Evolutionary conservation across 192 early-diverging fungal genomes (phyloP), one percentile per base, ranked within the genome.

Genomic region (Mortierella claussenii): DNA sequence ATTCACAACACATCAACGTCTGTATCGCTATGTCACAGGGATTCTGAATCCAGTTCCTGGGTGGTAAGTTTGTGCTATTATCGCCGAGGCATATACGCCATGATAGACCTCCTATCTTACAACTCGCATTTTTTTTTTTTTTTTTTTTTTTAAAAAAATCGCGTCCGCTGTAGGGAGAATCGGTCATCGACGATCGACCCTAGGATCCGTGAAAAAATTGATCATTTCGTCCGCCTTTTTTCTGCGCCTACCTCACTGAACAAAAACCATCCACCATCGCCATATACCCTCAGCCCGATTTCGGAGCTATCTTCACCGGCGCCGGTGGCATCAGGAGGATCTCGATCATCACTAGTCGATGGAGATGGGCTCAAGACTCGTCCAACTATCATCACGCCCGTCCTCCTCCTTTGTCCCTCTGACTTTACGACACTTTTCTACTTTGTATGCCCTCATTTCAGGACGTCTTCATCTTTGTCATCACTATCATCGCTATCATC

Each of bases 11-110:
- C 73, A 81, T 40, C 70, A 81, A 15, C 70, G 80, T 12, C 43
- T 81, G 5, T 81, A 81, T 34, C 64, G 70, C 34, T 69, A 81
- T 69, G 71, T 81, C 4, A 76, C 70, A 7, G 47, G 54, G 9
- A 69, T 75, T 18, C 32, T 74, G 21, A 75, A 78, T 23, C 65
- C 73, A 21, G 71, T 78, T 2, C 80, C 80, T 11, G 73, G 66
- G 50, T 78, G 80, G 80, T 81, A 65, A 44, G 60, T 54, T n/a
- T n/a, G n/a, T n/a, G n/a, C n/a, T n/a, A n/a, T n/a, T n/a, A n/a
- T n/a, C n/a, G n/a, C n/a, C n/a, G n/a, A n/a, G n/a, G n/a, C n/a
- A n/a, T n/a, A n/a, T n/a, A n/a, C n/a, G n/a, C n/a, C n/a, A n/a
- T n/a, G n/a, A n/a, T n/a, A n/a, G n/a, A n/a, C n/a, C n/a, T n/a